Conservation (phyloP, 306 rosid genomes). For the Trifolium dubium region DNA sequence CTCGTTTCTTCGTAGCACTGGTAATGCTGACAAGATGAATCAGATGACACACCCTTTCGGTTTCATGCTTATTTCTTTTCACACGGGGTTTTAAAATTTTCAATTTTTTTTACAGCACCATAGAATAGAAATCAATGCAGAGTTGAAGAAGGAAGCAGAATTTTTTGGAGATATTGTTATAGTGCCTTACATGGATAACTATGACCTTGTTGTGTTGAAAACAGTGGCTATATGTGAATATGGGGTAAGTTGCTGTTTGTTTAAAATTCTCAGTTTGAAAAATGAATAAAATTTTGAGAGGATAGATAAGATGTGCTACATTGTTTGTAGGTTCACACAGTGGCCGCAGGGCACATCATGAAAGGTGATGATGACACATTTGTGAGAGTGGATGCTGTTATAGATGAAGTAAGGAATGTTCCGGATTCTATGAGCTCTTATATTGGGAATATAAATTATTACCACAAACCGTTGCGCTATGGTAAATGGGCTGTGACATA, state of each 20-base stretch:
- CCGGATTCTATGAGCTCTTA: slow-evolving; percentile 65
- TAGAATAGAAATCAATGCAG: slow-evolving; percentile 71
- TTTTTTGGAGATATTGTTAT: slow-evolving; percentile 89
- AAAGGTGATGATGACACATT: slow-evolving; percentile 99
- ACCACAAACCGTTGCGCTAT: slow-evolving; percentile 82
- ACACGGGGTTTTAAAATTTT: slow-evolving; percentile 35
- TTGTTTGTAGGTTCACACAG: slow-evolving; percentile 65
- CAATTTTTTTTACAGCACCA: slow-evolving; percentile 61
- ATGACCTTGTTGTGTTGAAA: slow-evolving; percentile 94
- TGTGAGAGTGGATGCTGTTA: slow-evolving; percentile 70
- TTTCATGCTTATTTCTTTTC: slow-evolving; percentile 14
- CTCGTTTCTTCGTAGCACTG: slow-evolving; percentile 95
- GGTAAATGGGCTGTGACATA: slow-evolving; percentile 99
- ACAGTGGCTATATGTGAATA: slow-evolving; percentile 95
- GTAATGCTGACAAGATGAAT: slow-evolving; percentile 47
- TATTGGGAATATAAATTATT: slow-evolving; percentile 90
- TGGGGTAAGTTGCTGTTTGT: slow-evolving; percentile 70
- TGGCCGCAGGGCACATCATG: slow-evolving; percentile 79
- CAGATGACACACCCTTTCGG: slow-evolving; percentile 18
- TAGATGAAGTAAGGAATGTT: slow-evolving; percentile 54
- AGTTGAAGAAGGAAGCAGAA: slow-evolving; percentile 89
- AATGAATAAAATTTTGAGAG: slow-evolving; percentile 1
- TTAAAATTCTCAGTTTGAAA: slow-evolving; percentile 4
- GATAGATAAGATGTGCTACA: slow-evolving; percentile 25
- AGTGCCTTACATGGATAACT: slow-evolving; percentile 97